phyloP scores from a whole-genome alignment of 2,329 filamentous ascomycete genomes.

The Ceratocystis papillata region DNA sequence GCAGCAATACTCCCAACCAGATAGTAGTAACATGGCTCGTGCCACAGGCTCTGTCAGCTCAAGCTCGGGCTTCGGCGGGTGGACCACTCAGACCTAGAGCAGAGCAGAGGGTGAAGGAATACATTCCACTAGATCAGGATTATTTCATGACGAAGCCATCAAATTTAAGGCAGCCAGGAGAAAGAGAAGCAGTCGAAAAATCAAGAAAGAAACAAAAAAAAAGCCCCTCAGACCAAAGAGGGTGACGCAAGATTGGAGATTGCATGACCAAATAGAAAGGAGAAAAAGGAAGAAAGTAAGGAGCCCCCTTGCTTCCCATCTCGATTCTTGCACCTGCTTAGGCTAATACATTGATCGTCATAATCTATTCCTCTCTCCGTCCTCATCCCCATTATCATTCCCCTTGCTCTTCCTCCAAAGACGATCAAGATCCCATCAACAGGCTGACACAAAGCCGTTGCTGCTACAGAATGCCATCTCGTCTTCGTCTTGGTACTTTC shows the following conservation, averaged over 20 bases:
- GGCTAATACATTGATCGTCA: conserved; percentile 5
- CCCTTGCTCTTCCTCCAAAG: not conserved
- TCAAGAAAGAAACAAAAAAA: too few species aligned
- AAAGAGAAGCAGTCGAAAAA: too few species aligned
- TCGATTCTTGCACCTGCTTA: not conserved
- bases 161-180: too few species aligned
- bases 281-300: not conserved
- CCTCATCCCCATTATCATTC: not conserved
- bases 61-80: not conserved
- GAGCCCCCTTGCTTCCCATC: not conserved
- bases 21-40: not conserved
- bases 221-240: not conserved
- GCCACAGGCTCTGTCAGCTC: not conserved
- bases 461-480: conserved; percentile 5
- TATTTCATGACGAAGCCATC: too few species aligned
- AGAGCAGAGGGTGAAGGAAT: not conserved
- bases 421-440: conserved; percentile 1
- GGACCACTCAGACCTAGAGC: not conserved
- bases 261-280: not conserved
- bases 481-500: conserved; percentile 6
- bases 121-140: not conserved
- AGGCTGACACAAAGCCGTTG: conserved; percentile 9
- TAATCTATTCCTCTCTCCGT: not conserved
- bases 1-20: too few species aligned
- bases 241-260: not conserved